Evolutionary conservation across 2,329 filamentous ascomycete genomes (phyloP).

Genomic region (Sporothrix pallida): DNA sequence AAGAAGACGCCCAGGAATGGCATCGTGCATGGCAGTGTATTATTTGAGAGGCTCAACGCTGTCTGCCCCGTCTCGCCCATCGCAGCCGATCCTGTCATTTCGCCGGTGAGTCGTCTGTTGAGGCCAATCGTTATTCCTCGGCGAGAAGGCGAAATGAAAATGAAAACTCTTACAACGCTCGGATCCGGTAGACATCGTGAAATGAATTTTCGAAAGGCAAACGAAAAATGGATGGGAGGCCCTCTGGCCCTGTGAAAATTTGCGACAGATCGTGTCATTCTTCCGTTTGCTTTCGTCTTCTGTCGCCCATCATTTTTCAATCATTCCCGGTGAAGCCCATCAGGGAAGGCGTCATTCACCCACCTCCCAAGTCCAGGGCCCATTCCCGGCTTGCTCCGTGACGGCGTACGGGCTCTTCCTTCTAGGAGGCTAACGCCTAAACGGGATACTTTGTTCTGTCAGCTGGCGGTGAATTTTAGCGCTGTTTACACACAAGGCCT

Average conservation of each 20-base stretch:
- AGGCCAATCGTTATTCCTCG: background rate
- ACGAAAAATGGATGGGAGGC: background rate
- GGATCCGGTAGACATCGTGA: background rate
- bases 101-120: slow-evolving; percentile 2
- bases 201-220: background rate
- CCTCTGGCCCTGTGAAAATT: background rate
- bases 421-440: slow-evolving; percentile 9
- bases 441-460: background rate
- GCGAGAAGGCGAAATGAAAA: background rate
- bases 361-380: too few species aligned
- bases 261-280: slow-evolving; percentile 17
- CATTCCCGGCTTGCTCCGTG: slow-evolving; percentile 20
- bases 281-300: slow-evolving; percentile 3
- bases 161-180: background rate
- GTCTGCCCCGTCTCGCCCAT: slow-evolving; percentile 12
- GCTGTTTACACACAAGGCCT: background rate
- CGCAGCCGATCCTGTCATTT: slow-evolving; percentile 6
- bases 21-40: background rate
- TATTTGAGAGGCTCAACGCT: background rate
- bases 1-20: background rate
- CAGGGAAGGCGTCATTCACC: slow-evolving; percentile 16
- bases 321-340: slow-evolving; percentile 10
- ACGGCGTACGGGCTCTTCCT: background rate
- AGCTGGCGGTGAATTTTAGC: background rate
- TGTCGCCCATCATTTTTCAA: background rate